Evolutionary conservation across 345 rosid species (phyloP).

Genomic region (Populus alba): DNA sequence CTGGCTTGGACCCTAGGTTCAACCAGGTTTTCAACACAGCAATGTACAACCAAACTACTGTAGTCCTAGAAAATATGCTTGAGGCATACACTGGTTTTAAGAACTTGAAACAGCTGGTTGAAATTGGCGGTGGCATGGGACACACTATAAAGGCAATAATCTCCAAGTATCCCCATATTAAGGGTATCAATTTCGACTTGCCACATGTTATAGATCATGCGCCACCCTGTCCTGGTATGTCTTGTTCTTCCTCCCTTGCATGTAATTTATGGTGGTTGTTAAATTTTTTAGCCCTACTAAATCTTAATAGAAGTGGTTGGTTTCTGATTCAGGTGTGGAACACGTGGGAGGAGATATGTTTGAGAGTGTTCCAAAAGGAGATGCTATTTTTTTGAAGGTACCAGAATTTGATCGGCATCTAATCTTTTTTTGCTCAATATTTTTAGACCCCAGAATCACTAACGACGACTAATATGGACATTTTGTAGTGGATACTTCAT

Average conservation of each 20-base stretch:
- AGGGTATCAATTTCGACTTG: slow-evolving; percentile 14
- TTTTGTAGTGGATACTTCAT: slow-evolving; percentile 12
- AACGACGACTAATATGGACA: not conserved
- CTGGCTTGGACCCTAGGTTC: not conserved
- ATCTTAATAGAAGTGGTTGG: not conserved
- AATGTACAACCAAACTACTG: not conserved
- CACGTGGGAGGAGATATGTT: slow-evolving; percentile 18
- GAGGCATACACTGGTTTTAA: slow-evolving; percentile 7
- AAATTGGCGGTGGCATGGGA: slow-evolving; percentile 9
- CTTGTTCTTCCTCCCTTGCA: not conserved
- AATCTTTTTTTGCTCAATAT: not conserved
- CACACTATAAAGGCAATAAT: not conserved
- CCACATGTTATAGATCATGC: slow-evolving; percentile 9
- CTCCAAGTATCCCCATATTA: slow-evolving; percentile 6
- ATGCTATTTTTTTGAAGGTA: slow-evolving; percentile 16
- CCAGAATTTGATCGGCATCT: not conserved
- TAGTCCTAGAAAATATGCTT: not conserved
- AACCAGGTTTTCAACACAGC: slow-evolving; percentile 1
- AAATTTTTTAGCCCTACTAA: not conserved
- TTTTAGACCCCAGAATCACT: not conserved
- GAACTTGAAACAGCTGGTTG: not conserved
- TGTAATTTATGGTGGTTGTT: not conserved
- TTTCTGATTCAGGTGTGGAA: slow-evolving; percentile 9
- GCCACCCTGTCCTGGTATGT: not conserved
- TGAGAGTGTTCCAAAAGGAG: slow-evolving; percentile 14